These are phyloP conservation scores for Davidsoniella eucalypti DNA, from an alignment of 2,329 filamentous ascomycete genomes.

Conservation along the genomic window DNA sequence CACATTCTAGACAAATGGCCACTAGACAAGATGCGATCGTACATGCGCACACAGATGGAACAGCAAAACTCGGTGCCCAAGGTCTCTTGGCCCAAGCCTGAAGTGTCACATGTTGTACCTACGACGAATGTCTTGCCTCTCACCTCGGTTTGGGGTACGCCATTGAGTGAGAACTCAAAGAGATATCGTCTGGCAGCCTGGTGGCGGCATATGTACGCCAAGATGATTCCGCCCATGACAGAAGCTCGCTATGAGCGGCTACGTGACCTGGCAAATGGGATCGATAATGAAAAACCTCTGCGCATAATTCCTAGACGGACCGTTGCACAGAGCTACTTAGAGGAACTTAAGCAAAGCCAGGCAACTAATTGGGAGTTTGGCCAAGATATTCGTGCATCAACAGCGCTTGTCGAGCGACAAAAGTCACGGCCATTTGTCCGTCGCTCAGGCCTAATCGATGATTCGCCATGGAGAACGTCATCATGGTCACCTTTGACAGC, in stretches of 20 bases:
- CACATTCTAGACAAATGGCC: conserved; percentile 34
- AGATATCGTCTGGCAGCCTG: conserved; percentile 17
- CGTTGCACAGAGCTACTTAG: neutral
- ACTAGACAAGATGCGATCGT: conserved; percentile 24
- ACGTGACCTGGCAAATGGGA: conserved; percentile 5
- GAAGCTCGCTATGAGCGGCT: conserved; percentile 5
- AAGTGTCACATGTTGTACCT: conserved; percentile 12
- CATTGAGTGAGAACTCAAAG: conserved; percentile 14
- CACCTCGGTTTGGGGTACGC: conserved; percentile 33
- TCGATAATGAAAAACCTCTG: conserved; percentile 9
- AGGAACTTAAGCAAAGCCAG: neutral
- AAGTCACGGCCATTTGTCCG: conserved; percentile 9
- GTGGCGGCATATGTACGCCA: conserved; percentile 30
- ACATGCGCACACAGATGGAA: conserved; percentile 26
- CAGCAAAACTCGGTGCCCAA: conserved; percentile 18
- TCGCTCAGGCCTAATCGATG: conserved; percentile 6
- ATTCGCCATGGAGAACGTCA: conserved; percentile 4
- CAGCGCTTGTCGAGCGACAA: conserved; percentile 5
- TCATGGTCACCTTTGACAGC: conserved; percentile 8
- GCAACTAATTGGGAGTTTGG: conserved; percentile 6
- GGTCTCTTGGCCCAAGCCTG: conserved; percentile 18
- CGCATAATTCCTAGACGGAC: conserved; percentile 3
- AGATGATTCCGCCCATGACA: conserved; percentile 27
- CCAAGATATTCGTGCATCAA: conserved; percentile 2
- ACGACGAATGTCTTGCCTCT: neutral